phyloP scores from a whole-genome alignment of 2,329 filamentous ascomycete genomes.

The Parastagonospora nodorum region DNA sequence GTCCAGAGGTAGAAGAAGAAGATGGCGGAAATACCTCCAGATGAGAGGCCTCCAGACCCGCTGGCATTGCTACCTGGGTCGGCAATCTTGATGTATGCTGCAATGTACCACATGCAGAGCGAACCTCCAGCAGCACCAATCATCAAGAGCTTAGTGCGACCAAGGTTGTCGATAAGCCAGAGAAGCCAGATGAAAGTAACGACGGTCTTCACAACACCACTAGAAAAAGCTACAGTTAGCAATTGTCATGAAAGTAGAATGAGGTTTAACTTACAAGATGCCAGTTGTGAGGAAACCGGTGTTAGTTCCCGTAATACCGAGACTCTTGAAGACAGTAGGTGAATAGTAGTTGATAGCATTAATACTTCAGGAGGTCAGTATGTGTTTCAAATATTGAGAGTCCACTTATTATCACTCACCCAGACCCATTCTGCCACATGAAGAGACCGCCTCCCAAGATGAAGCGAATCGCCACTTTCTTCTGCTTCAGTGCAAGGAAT shows the following conservation, averaged over 20 bases:
- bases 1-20: slow-evolving; percentile 79
- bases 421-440: slow-evolving; percentile 77
- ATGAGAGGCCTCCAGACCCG: slow-evolving; percentile 37
- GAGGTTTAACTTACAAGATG: slow-evolving; percentile 59
- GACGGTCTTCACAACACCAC: slow-evolving; percentile 69
- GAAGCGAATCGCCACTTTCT: slow-evolving; percentile 70
- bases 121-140: slow-evolving; percentile 66
- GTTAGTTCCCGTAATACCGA: slow-evolving; percentile 66
- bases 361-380: not conserved
- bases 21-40: slow-evolving; percentile 64
- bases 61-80: slow-evolving; percentile 45
- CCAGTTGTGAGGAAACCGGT: slow-evolving; percentile 71
- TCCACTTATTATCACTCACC: slow-evolving; percentile 64
- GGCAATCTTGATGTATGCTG: slow-evolving; percentile 62
- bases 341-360: slow-evolving; percentile 73
- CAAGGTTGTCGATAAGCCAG: slow-evolving; percentile 69
- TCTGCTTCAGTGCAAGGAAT: slow-evolving; percentile 37
- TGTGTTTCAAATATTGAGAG: not conserved
- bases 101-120: slow-evolving; percentile 68
- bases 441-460: slow-evolving; percentile 77
- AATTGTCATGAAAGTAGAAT: too few species aligned
- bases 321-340: slow-evolving; percentile 69
- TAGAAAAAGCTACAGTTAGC: too few species aligned
- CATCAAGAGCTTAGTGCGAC: slow-evolving; percentile 67
- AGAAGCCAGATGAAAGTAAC: slow-evolving; percentile 72